Evolutionary conservation across 2,329 filamentous ascomycete genomes (phyloP).

Genomic region (Falciphora oryzae): DNA sequence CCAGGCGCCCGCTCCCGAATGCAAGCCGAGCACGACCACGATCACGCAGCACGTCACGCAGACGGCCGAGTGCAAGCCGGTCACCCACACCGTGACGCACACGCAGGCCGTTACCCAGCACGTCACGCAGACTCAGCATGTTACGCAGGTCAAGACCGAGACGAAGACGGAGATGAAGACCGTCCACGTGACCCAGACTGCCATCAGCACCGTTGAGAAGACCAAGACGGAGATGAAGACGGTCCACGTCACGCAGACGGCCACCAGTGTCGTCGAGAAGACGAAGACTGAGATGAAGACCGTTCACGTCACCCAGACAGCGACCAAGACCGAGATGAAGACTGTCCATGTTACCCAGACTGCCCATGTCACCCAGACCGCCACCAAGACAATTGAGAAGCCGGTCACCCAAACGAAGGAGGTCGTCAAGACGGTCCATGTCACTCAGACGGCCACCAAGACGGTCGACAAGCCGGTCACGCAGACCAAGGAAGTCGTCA

Average conservation of each 20-base stretch:
- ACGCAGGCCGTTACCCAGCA: background rate
- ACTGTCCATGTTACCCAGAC: too few relatives aligned
- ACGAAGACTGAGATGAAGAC: background rate
- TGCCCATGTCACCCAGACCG: background rate
- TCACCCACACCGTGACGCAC: background rate
- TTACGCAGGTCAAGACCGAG: background rate
- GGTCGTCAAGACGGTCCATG: background rate
- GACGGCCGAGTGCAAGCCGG: background rate
- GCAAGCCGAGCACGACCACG: background rate
- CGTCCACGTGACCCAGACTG: background rate
- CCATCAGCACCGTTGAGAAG: background rate
- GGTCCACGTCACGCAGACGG: background rate
- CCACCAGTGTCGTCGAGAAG: too few relatives aligned
- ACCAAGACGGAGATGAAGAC: conserved; percentile 3
- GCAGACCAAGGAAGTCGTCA: conserved; percentile 2
- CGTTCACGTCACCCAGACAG: background rate
- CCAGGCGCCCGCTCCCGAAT: background rate
- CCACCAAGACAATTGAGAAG: background rate
- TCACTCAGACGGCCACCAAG: background rate
- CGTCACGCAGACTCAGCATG: background rate
- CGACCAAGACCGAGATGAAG: background rate
- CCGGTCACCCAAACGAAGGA: background rate
- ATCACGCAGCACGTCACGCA: conserved; percentile 1
- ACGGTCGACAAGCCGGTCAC: background rate
- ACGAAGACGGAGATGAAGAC: background rate